Evolutionary conservation across 208 protist genomes (phyloP), one percentile per base, ranked within the genome.

Genomic region (Angomonas ambiguus): DNA sequence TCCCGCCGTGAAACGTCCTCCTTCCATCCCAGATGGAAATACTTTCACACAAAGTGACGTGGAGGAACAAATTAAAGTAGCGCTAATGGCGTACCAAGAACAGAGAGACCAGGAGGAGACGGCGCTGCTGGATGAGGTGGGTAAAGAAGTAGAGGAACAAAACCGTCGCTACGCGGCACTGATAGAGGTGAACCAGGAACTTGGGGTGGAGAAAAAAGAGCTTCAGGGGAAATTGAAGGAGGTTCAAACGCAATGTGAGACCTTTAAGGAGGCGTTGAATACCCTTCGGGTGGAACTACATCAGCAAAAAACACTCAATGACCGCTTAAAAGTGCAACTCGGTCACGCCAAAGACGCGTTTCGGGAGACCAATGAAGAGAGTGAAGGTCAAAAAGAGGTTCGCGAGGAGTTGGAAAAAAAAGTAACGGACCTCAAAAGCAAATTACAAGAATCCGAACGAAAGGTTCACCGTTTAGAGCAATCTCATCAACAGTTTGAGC

Each of bases 61-160:
- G 41, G 51, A 42, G n/a, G 65, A 59, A 2, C 76, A 83, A 33
- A 62, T 92, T 63, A 31, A 66, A 25, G n/a, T 41, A 13, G 72
- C 79, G 13, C 69, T 92, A 4, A 72, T 69, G 22, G 69, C 70
- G 18, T 92, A 92, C 51, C 82, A 91, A 38, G 69, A 74, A 53
- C 59, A 69, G 62, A 74, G 87, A 10, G 83, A 93, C 69, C 74
- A 76, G 5, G 87, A 91, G 64, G 87, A 93, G 67, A 80, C 83
- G 42, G 71, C 68, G 10, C 76, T 90, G 34, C 76, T 93, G 20
- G 69, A 81, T 62, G 71, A 87, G 48, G 78, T 93, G 18, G 76
- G 71, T n/a, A 65, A 32, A 24, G 87, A 93, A 69, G 84, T 93
- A 35, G 82, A 85, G 64, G 58, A 67, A 49, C 82, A 88, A 62